Evolutionary conservation across 176 grass and related monocot species (phyloP), one percentile per base, ranked within the genome.

Genomic region (Oryza australiensis): DNA sequence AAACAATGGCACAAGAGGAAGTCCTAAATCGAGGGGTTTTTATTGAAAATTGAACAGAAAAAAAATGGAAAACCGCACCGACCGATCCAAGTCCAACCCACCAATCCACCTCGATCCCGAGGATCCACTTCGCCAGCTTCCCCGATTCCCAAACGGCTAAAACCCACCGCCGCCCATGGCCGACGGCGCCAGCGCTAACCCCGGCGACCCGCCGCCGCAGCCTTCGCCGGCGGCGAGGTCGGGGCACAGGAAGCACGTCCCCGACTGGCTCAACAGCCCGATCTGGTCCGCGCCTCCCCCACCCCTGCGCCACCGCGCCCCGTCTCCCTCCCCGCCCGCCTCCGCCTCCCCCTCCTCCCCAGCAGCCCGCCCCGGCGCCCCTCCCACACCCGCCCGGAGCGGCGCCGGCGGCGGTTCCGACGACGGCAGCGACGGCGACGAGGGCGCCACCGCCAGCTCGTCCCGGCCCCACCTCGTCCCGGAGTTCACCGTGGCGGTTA

Each of bases 191-290:
- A 88, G 81, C 53, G 73, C 66, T 1, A 62, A 43, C 68, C 68
- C 32, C 66, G 86, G 81, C 53, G 30, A 63, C 68, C 68, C 33
- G 33, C 79, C 30, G n/a, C 68, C 49, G 29, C 29, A 1, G 29
- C 35, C 35, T 8, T 37, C 33, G 33, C 80, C 32, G 23, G 55
- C 53, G 57, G 9, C 53, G 3, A 74, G 45, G 15, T 64, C 88
- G 15, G 79, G 68, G 38, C 88, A 80, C 14, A 15, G 15, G 68
- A 93, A 91, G 71, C 74, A 77, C 46, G 81, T 95, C 16, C 95
- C 95, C 49, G 90, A 90, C 62, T 98, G 92, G 95, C 95, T 98
- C 72, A 98, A 98, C 85, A 98, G 26, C 75, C 95, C 92, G 71
- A 90, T 98, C 84, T 98, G 95, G 92, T 95, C 79, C 18, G 82